Evolutionary conservation across 78 protist species (phyloP).

Genomic region (Monosiga brevicollis): DNA sequence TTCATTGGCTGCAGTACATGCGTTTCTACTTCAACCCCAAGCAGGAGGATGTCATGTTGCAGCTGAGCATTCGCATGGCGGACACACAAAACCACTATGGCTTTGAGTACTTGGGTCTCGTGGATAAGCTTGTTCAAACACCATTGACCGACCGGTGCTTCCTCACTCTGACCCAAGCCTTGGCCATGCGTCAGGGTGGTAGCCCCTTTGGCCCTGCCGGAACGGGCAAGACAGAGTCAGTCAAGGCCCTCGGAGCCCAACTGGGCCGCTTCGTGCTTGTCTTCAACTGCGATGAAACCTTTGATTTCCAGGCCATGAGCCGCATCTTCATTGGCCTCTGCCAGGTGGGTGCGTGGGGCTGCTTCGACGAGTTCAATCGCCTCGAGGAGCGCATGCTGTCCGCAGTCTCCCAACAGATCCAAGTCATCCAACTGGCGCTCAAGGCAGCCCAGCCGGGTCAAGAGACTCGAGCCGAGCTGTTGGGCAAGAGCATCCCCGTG

Average conservation of each 20-base stretch:
- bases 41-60: conserved; percentile 22
- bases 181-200: conserved; percentile 88
- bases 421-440: conserved; percentile 85
- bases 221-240: conserved; percentile 98
- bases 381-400: conserved; percentile 96
- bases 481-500: conserved; percentile 41
- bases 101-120: conserved; percentile 94
- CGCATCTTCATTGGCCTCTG: conserved; percentile 96
- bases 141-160: conserved; percentile 85
- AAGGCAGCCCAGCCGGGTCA: conserved; percentile 29
- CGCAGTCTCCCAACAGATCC: conserved; percentile 97
- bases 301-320: conserved; percentile 92
- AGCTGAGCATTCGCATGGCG: conserved; percentile 69
- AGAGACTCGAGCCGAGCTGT: conserved; percentile 23
- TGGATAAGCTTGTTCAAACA: conserved; percentile 90
- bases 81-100: conserved; percentile 79
- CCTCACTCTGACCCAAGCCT: conserved; percentile 87
- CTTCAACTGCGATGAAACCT: conserved; percentile 95
- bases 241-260: conserved; percentile 85
- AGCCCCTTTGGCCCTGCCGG: conserved; percentile 97
- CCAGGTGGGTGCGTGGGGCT: conserved; percentile 95
- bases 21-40: conserved; percentile 69
- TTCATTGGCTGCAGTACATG: conserved; percentile 85
- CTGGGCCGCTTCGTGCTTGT: conserved; percentile 83
- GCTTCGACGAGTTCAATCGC: conserved; percentile 99